These are phyloP conservation scores for Scheffersomyces lignicola DNA, from an alignment of 1,139 yeast species.

Conservation along the genomic window DNA sequence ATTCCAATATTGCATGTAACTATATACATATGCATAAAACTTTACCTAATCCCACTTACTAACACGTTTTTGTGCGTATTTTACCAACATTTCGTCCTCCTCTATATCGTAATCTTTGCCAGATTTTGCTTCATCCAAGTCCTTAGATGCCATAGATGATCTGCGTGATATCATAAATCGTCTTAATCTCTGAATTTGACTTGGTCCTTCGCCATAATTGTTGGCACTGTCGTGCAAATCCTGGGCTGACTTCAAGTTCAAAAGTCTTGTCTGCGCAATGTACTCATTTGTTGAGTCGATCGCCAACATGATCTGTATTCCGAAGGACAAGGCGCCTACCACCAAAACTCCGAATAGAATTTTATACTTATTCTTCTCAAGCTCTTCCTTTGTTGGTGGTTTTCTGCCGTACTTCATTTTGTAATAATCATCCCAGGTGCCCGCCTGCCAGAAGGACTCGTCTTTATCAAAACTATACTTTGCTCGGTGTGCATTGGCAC, in stretches of 20 bases:
- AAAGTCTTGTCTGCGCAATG: constrained; percentile 25
- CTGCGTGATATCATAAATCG: constrained; percentile 64
- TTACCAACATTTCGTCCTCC: constrained; percentile 31
- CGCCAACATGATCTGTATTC: constrained; percentile 47
- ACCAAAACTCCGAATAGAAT: constrained; percentile 45
- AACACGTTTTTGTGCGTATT: constrained; percentile 33
- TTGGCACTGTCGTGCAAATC: constrained; percentile 51
- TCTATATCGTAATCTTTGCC: constrained; percentile 19
- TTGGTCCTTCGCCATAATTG: constrained; percentile 49
- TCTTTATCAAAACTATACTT: constrained; percentile 34
- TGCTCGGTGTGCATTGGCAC: constrained; percentile 40
- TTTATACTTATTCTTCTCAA: constrained; percentile 45
- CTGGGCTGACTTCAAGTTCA: constrained; percentile 46
- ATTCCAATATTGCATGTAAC: not conserved
- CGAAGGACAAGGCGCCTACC: constrained; percentile 39
- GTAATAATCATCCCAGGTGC: constrained; percentile 71
- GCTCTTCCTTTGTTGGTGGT: constrained; percentile 45
- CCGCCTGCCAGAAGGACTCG: constrained; percentile 62
- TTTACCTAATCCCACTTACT: constrained; percentile 15
- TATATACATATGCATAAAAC: not conserved
- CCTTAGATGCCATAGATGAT: constrained; percentile 21
- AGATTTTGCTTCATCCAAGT: constrained; percentile 19
- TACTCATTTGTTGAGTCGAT: constrained; percentile 36
- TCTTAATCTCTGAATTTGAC: constrained; percentile 42
- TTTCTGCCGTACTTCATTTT: constrained; percentile 37